Percentiles rank a stretch among this genome's conserved stretches.
phyloP scores from a whole-genome alignment of 2,329 filamentous ascomycete species.

The Cladophialophora chaetospira region DNA sequence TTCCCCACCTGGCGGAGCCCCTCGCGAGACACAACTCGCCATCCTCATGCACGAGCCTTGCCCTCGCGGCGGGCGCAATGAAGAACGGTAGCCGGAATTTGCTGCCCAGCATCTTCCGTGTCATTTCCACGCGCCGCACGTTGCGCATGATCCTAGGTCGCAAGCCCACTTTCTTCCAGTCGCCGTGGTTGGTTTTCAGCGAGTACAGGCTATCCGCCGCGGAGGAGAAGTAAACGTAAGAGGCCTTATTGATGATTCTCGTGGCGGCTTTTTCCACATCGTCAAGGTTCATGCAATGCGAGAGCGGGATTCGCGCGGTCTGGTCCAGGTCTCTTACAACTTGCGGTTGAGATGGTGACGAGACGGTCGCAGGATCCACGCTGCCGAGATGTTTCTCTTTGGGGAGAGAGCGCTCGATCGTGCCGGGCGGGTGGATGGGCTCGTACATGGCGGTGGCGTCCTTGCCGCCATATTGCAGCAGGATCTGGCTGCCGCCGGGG shows the following conservation, averaged over 20 bases:
- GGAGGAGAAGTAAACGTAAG: slow-evolving; percentile 23
- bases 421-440: slow-evolving; percentile 25
- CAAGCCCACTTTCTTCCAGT: slow-evolving; percentile 35
- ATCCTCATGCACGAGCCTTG: slow-evolving; percentile 39
- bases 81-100: slow-evolving; percentile 42
- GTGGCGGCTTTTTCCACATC: slow-evolving; percentile 21
- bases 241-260: slow-evolving; percentile 7
- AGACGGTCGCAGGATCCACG: slow-evolving; percentile 47
- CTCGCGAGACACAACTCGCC: slow-evolving; percentile 42
- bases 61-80: slow-evolving; percentile 42
- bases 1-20: slow-evolving; percentile 39
- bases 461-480: slow-evolving; percentile 78
- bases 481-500: slow-evolving; percentile 82
- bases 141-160: slow-evolving; percentile 50
- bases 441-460: slow-evolving; percentile 56
- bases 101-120: slow-evolving; percentile 38
- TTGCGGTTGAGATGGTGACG: slow-evolving; percentile 47
- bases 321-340: slow-evolving; percentile 15
- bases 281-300: slow-evolving; percentile 21
- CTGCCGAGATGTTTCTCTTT: slow-evolving; percentile 40
- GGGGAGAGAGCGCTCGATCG: slow-evolving; percentile 37
- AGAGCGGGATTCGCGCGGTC: slow-evolving; percentile 12
- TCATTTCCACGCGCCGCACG: slow-evolving; percentile 33
- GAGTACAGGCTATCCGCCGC: slow-evolving; percentile 28
- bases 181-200: slow-evolving; percentile 27